These are phyloP conservation scores for Silene uniflora DNA, from an alignment of 148 eudicot genomes.

Conservation along the genomic window DNA sequence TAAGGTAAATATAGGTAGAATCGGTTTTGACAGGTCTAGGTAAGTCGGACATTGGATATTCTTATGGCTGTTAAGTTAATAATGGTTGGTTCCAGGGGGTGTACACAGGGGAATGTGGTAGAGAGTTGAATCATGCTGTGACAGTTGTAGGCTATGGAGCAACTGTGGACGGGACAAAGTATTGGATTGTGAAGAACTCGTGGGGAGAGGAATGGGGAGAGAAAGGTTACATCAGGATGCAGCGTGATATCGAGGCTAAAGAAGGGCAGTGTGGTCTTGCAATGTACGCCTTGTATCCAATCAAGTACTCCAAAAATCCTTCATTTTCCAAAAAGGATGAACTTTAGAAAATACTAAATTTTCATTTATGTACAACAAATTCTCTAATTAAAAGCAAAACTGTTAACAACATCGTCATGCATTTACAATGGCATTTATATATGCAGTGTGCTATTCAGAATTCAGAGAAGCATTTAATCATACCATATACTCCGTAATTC, in stretches of 20 bases:
- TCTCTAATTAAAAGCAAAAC: not conserved
- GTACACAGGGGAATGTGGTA: slow-evolving; percentile 48
- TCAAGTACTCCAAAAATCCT: slow-evolving; percentile 14
- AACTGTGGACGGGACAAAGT: slow-evolving; percentile 63
- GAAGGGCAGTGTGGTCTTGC: slow-evolving; percentile 11
- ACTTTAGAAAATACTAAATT: not conserved
- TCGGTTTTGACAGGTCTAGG: too few species aligned
- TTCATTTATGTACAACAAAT: not conserved
- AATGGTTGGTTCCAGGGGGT: slow-evolving; percentile 46
- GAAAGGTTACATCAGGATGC: slow-evolving; percentile 43
- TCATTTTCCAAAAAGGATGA: slow-evolving; percentile 1
- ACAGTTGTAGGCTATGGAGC: slow-evolving; percentile 65
- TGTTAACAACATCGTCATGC: too few species aligned
- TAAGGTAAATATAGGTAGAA: too few species aligned
- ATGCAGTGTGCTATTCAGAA: too few species aligned
- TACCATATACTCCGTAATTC: too few species aligned
- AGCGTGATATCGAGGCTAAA: slow-evolving; percentile 5
- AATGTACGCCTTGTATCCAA: slow-evolving; percentile 8
- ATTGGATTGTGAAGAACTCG: slow-evolving; percentile 73
- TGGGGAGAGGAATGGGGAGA: slow-evolving; percentile 81
- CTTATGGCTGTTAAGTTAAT: not conserved
- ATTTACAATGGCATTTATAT: too few species aligned
- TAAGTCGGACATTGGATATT: too few species aligned
- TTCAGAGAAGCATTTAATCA: too few species aligned
- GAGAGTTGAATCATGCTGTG: slow-evolving; percentile 60